phyloP scores from a whole-genome alignment of 2,329 filamentous ascomycete species.

The Hypoxylon sp. region DNA sequence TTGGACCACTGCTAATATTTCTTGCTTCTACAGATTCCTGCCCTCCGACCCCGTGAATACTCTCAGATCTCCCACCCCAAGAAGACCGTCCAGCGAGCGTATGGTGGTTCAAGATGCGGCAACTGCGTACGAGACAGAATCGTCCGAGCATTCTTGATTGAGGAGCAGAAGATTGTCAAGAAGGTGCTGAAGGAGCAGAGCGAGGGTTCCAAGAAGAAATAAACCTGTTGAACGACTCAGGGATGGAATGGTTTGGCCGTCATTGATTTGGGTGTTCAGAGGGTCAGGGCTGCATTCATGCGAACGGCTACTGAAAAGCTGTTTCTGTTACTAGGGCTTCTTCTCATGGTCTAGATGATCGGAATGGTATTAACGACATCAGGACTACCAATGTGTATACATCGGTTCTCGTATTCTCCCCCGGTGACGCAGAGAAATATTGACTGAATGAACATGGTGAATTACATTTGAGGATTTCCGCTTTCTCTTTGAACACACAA shows the following conservation, averaged over 20 bases:
- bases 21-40: constrained; percentile 76
- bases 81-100: constrained; percentile 99
- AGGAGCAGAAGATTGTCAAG: constrained; percentile 99
- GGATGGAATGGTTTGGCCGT: constrained; percentile 55
- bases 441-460: neutral
- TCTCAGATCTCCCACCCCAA: constrained; percentile 96
- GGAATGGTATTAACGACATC: constrained; percentile 56
- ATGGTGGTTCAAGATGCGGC: constrained; percentile 98
- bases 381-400: constrained; percentile 26
- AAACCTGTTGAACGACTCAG: constrained; percentile 61
- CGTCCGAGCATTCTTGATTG: constrained; percentile 98
- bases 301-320: constrained; percentile 51
- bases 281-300: constrained; percentile 55
- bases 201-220: constrained; percentile 78
- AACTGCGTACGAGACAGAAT: constrained; percentile 99
- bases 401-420: neutral
- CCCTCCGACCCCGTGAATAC: constrained; percentile 98
- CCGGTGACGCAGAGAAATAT: neutral
- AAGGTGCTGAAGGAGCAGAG: constrained; percentile 99
- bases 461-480: neutral
- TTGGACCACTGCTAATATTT: constrained; percentile 51
- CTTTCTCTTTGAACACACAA: neutral
- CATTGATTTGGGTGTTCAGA: constrained; percentile 57
- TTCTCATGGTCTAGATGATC: constrained; percentile 55
- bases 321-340: constrained; percentile 55